These are phyloP conservation scores for Blastomyces gilchristii DNA, from an alignment of 2,329 filamentous ascomycete species.

Conservation along the genomic window DNA sequence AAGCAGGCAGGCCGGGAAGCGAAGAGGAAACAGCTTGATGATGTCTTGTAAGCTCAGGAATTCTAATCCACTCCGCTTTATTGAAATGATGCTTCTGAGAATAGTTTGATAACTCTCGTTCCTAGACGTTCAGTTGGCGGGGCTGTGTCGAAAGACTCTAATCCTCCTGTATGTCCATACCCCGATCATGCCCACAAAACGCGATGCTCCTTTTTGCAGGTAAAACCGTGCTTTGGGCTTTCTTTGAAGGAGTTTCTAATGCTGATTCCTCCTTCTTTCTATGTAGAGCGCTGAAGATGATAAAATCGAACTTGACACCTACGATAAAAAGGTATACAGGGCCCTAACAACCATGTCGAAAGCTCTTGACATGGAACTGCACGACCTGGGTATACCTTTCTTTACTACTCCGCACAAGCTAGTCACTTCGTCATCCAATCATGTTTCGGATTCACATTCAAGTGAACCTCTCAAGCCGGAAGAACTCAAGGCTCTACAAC, in stretches of 20 bases:
- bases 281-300: conserved; percentile 39
- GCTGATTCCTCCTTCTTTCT: not conserved
- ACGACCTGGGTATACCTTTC: conserved; percentile 50
- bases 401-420: conserved; percentile 43
- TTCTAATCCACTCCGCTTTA: not conserved
- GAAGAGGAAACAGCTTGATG: conserved; percentile 45
- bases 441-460: conserved; percentile 6
- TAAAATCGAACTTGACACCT: conserved; percentile 46
- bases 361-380: conserved; percentile 47
- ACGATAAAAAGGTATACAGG: conserved; percentile 53
- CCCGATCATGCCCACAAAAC: not conserved
- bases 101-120: not conserved
- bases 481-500: conserved; percentile 38
- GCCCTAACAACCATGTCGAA: conserved; percentile 50
- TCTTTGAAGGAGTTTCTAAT: not conserved
- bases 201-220: not conserved
- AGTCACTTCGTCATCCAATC: conserved; percentile 20
- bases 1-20: conserved; percentile 44
- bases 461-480: conserved; percentile 28
- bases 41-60: conserved; percentile 40
- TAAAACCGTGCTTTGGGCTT: not conserved
- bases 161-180: conserved; percentile 24
- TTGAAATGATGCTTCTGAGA: conserved; percentile 11
- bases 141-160: conserved; percentile 24
- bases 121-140: conserved; percentile 39